Conservation (phyloP, 73 alveolate species). For the Paramecium biaurelia region DNA sequence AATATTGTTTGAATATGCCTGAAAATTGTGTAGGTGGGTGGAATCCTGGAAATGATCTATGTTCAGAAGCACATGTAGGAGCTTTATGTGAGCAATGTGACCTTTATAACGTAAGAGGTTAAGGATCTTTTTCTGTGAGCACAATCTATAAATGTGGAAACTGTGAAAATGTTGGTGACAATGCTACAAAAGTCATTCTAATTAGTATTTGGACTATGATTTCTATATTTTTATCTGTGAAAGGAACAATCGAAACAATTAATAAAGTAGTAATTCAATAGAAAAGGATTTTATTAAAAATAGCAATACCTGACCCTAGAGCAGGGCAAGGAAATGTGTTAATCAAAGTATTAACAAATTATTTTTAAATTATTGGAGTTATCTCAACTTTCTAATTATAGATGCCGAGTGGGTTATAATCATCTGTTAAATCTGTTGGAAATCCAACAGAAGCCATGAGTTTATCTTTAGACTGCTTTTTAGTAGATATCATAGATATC, state of each 20-base stretch:
- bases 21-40: conserved; percentile 47
- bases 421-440: background rate
- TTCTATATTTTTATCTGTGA: background rate
- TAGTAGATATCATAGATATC: background rate
- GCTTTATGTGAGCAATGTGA: conserved; percentile 55
- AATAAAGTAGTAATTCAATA: background rate
- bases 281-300: background rate
- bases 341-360: background rate
- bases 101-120: background rate
- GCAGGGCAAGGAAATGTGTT: background rate
- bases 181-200: background rate
- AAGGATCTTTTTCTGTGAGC: conserved; percentile 29
- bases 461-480: background rate
- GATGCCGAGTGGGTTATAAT: background rate
- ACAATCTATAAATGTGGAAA: conserved; percentile 27
- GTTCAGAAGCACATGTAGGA: conserved; percentile 47
- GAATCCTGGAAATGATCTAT: conserved; percentile 26
- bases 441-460: background rate
- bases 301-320: background rate
- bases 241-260: background rate
- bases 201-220: conserved; percentile 3
- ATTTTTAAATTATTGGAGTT: background rate
- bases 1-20: background rate
- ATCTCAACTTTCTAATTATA: background rate
- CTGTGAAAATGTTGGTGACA: background rate